Evolutionary conservation across 805 yeast genomes (phyloP), one percentile per base, ranked within the genome.

Genomic region (Zygotorulaspora sp.): DNA sequence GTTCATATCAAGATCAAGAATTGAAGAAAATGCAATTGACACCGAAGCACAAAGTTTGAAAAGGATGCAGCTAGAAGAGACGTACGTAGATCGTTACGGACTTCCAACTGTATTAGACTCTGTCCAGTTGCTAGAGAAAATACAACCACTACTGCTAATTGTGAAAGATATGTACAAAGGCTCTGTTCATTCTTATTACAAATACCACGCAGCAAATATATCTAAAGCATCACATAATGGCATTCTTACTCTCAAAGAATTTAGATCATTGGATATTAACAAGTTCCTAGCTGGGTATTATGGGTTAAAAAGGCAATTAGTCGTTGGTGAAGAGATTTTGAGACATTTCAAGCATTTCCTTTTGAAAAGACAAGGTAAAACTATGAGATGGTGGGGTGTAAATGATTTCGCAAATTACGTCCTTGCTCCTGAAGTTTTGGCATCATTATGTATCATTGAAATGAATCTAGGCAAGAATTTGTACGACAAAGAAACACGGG

Each of bases 371-470:
- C 35, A 59, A 45, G 74, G 74, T 46, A 59, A 63, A 14, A 74
- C 78, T 1, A 56, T 81, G 6, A 59, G 63, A 30, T 82, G 78
- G 64, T 81, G 87, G 85, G 75, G 83, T 2, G 48, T 65, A 1
- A 67, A 68, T 15, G 72, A 74, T 36, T 83, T 80, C 52, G 59
- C 72, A 2, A 66, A 73, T 12, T 77, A 75, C 49, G 78, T 81
- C 1, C 55, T 83, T 16, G 78, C 84, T 6, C 79, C 82, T 18
- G 89, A 82, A 48, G 55, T 82, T 5, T 66, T 78, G 3, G 59
- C 75, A 5, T 59, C 77, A 20, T 49, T 79, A 14, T 70, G 75
- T 6, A 65, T 68, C 53, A 68, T 70, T 3, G 81, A 78, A 43
- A 48, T 67, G 57, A 38, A 48, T 2, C 40, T 65, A 26, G 44